Base-by-base conservation (phyloP, 768 basidiomycete species). In the Austroboletus festivus region DNA sequence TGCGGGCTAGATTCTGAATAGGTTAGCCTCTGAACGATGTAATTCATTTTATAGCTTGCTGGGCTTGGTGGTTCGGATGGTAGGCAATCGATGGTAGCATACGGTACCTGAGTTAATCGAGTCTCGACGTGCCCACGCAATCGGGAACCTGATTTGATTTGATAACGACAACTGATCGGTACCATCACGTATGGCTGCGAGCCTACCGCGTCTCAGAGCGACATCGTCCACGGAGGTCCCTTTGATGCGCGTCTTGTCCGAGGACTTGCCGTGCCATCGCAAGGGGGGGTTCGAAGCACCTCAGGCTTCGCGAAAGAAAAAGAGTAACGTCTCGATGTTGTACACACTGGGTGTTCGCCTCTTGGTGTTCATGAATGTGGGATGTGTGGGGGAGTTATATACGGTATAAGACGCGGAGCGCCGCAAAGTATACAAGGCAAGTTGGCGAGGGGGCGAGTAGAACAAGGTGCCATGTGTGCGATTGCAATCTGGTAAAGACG, bases 311-410 rank as follows among this genome's bases (percentile, higher is more conserved):
- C n/a, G n/a, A n/a, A n/a, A n/a, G n/a, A 13, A 23, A 23, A 35
- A 12, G 19, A 9, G 34, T n/a, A 24, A 15, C 26, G 26, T 5
- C 26, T 6, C 31, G 31, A 7, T 13, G 5, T 28, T n/a, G n/a
- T n/a, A n/a, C 28, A 28, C 7, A 7, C 15, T 33, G 31, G 31
- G 12, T 33, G 12, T 13, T 33, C 31, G 37, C 7, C 28, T 26
- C 42, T 28, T 12, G 26, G 46, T 46, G 47, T 47, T 45, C 38
- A 23, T 39, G 7, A n/a, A 35, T 38, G 46, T 47, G 18, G 34
- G 46, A 54, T n/a, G n/a, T n/a, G n/a, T n/a, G n/a, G n/a, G n/a
- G n/a, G n/a, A 28, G 28, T 6, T 35, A 46, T 48, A 47, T 37
- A 47, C 28, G 28, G 31, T 33, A 33, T 13, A 33, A 28, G 26